These are phyloP conservation scores for Acacia concinna DNA, from an alignment of 331 rosid species.

Conservation along the genomic window DNA sequence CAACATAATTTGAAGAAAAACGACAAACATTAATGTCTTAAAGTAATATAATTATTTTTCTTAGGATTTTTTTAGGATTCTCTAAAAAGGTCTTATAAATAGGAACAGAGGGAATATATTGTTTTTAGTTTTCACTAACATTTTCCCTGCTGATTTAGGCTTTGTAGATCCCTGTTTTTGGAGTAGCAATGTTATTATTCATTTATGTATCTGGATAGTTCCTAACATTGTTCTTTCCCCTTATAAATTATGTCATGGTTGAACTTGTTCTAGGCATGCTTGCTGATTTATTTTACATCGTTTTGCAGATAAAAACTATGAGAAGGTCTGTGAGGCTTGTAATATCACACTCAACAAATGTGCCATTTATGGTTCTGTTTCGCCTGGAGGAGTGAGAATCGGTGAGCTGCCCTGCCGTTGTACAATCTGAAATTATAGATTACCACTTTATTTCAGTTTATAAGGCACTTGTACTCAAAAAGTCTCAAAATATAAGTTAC, in stretches of 20 bases:
- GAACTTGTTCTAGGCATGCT: not conserved
- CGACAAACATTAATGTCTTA: no score
- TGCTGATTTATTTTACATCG: constrained; percentile 15
- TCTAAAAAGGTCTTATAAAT: no score
- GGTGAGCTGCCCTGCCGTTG: constrained; percentile 43
- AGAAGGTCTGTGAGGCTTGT: constrained; percentile 66
- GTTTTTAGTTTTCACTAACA: not conserved
- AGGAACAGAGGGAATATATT: no score
- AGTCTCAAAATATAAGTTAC: no score
- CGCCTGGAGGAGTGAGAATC: constrained; percentile 65
- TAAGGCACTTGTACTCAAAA: no score
- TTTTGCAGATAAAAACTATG: constrained; percentile 54
- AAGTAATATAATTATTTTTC: no score
- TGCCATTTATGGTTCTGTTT: constrained; percentile 61
- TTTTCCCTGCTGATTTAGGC: not conserved
- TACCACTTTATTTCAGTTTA: no score
- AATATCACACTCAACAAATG: constrained; percentile 60
- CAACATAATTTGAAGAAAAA: no score
- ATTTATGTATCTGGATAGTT: not conserved
- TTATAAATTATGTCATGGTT: not conserved
- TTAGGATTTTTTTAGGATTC: no score
- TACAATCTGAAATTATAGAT: not conserved
- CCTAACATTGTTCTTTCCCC: not conserved
- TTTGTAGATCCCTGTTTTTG: not conserved
- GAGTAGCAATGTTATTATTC: not conserved